Evolutionary conservation across 2,329 filamentous ascomycete species (phyloP).

Genomic region (Huntiella savannae): DNA sequence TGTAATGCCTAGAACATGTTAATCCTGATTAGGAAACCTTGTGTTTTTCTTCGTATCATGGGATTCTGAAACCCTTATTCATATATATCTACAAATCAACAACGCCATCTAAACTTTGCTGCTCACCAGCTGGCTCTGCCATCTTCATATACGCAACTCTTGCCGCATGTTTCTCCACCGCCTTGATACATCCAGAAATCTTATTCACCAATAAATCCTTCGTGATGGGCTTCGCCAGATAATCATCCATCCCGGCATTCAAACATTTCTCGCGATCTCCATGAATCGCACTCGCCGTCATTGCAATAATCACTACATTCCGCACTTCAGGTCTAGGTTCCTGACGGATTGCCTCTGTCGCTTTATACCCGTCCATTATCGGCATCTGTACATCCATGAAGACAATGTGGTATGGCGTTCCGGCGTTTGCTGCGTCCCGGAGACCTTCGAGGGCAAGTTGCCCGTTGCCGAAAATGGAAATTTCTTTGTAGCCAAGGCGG

Average conservation of each 20-base stretch:
- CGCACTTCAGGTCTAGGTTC: slow-evolving; percentile 60
- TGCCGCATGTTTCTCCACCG: slow-evolving; percentile 16
- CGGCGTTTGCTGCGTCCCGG: slow-evolving; percentile 50
- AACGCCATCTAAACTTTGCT: background rate
- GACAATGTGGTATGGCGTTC: slow-evolving; percentile 68
- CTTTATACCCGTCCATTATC: slow-evolving; percentile 78
- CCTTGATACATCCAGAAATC: slow-evolving; percentile 39
- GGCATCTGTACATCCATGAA: slow-evolving; percentile 98
- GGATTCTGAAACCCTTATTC: background rate
- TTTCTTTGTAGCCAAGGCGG: slow-evolving; percentile 60
- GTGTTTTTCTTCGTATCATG: background rate
- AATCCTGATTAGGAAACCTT: background rate
- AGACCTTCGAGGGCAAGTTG: slow-evolving; percentile 73
- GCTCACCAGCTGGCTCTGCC: too few species aligned
- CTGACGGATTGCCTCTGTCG: slow-evolving; percentile 62
- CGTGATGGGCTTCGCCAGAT: slow-evolving; percentile 85
- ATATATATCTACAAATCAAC: background rate
- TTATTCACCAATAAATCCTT: slow-evolving; percentile 73
- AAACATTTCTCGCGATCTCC: slow-evolving; percentile 89
- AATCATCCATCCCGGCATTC: slow-evolving; percentile 96
- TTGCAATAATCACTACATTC: slow-evolving; percentile 80
- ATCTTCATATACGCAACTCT: background rate
- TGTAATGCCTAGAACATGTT: too few species aligned
- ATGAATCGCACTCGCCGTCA: slow-evolving; percentile 90
- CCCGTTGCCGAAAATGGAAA: slow-evolving; percentile 80